Base-by-base conservation (phyloP, 768 basidiomycete genomes). In the Termitomyces sp. region DNA sequence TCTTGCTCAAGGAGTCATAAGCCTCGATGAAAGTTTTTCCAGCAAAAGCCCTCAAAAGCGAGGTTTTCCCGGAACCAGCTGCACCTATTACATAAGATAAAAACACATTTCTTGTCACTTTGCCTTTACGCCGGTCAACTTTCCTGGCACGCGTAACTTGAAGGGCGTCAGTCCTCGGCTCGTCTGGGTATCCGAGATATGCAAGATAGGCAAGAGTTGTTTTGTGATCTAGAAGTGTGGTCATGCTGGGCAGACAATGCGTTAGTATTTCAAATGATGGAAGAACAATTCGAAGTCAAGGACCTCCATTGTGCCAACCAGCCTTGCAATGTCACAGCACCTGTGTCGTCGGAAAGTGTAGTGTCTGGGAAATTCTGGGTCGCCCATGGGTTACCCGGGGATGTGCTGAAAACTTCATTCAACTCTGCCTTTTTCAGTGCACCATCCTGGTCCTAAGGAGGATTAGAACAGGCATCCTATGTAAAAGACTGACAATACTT, bases 291-390 rank as follows among this genome's bases (percentile, higher is more conserved):
- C 3, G 6, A 56, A 43, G 17, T 45, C 14, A 72, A 81, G 65
- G 56, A 94, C 95, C 93, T 96, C 96, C 96, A 99, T 71, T 97
- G 96, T 20, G 96, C 96, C 32, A 98, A 77, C 96, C 96, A 99
- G 1, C 94, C 93, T 76, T 98, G 96, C 48, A 99, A 74, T n/a
- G 96, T 98, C 17, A 98, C 91, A 34, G 92, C 87, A 11, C 93
- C 94, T 10, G 86, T 80, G 68, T 95, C 94, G 66, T 94, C 89
- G 15, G 91, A 87, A 49, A 94, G 81, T 5, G 94, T 94, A 0
- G 87, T 94, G 67, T 96, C 92, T 0, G 95, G 92, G 74, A 96
- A 97, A 51, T 89, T 91, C 68, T 91, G 89, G n/a, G 81, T 83
- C 14, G 84, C 81, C 96, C 96, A 99, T n/a, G 96, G 96, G 70